Evolutionary conservation across 106 monocot genomes (phyloP), one percentile per base, ranked within the genome.

Genomic region (Allium cepa): DNA sequence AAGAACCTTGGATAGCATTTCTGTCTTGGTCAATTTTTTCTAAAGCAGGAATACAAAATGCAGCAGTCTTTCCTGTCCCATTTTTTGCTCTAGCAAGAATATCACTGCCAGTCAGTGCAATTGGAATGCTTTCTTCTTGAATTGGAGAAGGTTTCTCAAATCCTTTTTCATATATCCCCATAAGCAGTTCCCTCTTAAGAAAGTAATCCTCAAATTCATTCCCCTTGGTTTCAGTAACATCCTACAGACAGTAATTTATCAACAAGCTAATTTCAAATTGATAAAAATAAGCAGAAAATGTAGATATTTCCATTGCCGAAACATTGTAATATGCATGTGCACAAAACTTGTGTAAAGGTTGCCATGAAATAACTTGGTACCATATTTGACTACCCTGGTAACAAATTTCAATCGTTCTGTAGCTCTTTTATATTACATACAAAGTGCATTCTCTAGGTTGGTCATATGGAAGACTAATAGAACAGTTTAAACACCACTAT

Each of bases 121-220:
- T 88, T 47, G 94, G 94, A 51, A 95, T 95, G 58, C 90, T 91
- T 78, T 95, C 94, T 76, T 95, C 94, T 65, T 95, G 94, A 78
- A 95, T 91, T 50, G 94, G 94, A 11, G 94, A 95, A 51, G 94
- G 94, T 46, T 69, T 91, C 72, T 95, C 94, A 82, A 87, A 94
- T 59, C 94, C 94, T 61, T 88, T 94, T 60, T 94, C 94, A 71
- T 85, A 94, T 71, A 95, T 91, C 10, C 94, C 94, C 94, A 95
- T 95, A 47, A 95, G 88, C 51, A 95, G 73, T 68, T 95, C 94
- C 49, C 94, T 69, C 78, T 95, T 95, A 70, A 95, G 57, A 82
- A 95, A 95, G 57, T 95, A 95, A 62, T 95, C 94, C 77, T 95
- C 94, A 73, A 95, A 95, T 72, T 95, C 94, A 77, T 95, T 95